These are phyloP conservation scores for Mortierella alpina DNA, from an alignment of 192 early-diverging fungal genomes.

Conservation along the genomic window DNA sequence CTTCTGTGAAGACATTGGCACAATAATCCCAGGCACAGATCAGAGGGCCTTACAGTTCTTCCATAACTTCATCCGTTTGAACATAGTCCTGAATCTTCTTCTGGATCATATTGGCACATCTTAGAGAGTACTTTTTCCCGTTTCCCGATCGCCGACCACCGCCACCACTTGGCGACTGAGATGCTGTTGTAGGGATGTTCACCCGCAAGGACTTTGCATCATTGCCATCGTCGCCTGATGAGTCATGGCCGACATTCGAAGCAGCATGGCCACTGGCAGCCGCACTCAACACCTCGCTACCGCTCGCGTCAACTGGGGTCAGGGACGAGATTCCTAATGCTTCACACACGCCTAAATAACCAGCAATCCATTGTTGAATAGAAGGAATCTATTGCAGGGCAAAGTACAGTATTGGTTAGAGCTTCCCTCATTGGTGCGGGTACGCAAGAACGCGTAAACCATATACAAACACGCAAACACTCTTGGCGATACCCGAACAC, in stretches of 20 bases:
- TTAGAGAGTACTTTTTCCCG: slow-evolving; percentile 33
- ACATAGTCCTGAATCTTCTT: slow-evolving; percentile 46
- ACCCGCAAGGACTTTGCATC: background rate
- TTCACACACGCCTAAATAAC: slow-evolving; percentile 36
- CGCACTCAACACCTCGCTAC: background rate
- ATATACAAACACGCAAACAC: background rate
- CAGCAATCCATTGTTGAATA: slow-evolving; percentile 40
- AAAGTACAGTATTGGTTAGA: background rate
- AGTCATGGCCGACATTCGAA: background rate
- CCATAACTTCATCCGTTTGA: slow-evolving; percentile 46
- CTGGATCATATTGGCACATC: slow-evolving; percentile 35
- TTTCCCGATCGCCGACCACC: slow-evolving; percentile 17
- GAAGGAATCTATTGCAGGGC: slow-evolving; percentile 17
- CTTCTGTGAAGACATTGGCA: background rate
- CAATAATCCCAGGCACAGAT: background rate
- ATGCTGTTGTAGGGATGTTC: slow-evolving; percentile 2
- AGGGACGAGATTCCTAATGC: slow-evolving; percentile 21
- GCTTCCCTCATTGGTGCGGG: background rate
- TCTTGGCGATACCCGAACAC: background rate
- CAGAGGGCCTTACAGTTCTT: slow-evolving; percentile 32
- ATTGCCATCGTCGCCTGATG: slow-evolving; percentile 9
- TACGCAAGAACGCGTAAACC: background rate
- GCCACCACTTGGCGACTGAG: background rate
- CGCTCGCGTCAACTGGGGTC: background rate
- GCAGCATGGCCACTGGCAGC: background rate